Evolutionary conservation across 192 early-diverging fungal genomes (phyloP), one percentile per base, ranked within the genome.

Genomic region (Spinellus fusiger): DNA sequence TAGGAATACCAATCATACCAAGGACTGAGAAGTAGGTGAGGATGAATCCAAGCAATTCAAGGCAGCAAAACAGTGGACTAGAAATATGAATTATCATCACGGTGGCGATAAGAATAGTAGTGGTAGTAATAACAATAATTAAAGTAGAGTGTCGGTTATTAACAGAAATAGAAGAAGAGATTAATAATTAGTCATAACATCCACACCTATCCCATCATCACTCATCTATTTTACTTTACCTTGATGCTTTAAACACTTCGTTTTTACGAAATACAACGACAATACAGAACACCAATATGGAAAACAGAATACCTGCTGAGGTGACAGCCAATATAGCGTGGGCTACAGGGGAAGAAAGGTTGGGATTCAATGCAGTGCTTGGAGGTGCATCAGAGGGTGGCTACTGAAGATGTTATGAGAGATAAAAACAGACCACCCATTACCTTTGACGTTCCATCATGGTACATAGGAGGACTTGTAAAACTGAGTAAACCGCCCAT

Each of bases 21-120:
- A 67, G 53, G 9, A 66, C 68, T 4, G 73, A 66, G 7, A 66
- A 29, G 52, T 77, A 80, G 0, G 77, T 49, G 0, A 80, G 55
- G 18, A 80, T 69, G 54, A 80, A 77, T 3, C 79, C 79, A 16
- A 73, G 51, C 50, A 80, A 48, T 29, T 80, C 79, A 7, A 80
- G 44, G 32, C 76, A 80, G 49, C 79, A 80, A 34, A 80, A 78
- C 33, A 80, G 34, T 15, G 76, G 79, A 28, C 79, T 80, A 55
- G 15, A 20, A 9, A 37, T 37, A 37, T 37, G 13, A 5, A 37
- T 37, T n/a, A n/a, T n/a, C n/a, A n/a, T n/a, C n/a, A n/a, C n/a
- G n/a, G n/a, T n/a, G n/a, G n/a, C n/a, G n/a, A n/a, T n/a, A n/a
- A n/a, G n/a, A n/a, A n/a, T n/a, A n/a, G n/a, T n/a, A n/a, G n/a